A percentile compares a stretch with the other conserved stretches of the same genome.
Conservation (phyloP, 2,329 filamentous ascomycete species). For the Colletotrichum spinosum region DNA sequence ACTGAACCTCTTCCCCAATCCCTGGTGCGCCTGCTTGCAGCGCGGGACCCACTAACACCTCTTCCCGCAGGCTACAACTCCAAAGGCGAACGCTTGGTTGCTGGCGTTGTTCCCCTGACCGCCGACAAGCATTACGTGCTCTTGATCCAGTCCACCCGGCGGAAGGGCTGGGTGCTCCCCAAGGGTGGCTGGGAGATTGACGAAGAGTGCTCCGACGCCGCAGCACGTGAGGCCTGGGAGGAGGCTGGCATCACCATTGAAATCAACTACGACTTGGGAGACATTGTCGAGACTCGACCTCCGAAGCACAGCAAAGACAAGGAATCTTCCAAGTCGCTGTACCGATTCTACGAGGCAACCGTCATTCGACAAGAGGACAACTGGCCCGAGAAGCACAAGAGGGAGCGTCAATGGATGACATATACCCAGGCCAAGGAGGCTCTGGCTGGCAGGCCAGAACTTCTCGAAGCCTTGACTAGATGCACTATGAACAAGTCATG, state of each 20-base stretch:
- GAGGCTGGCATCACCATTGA: conserved; percentile 92
- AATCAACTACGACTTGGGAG: conserved; percentile 86
- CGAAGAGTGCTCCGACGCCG: conserved; percentile 85
- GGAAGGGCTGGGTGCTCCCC: conserved; percentile 94
- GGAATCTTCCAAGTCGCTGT: conserved; percentile 71
- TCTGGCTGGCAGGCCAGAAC: conserved; percentile 82
- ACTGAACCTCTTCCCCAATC: conserved; percentile 27
- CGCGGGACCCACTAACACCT: conserved; percentile 50
- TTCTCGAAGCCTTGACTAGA: conserved; percentile 86
- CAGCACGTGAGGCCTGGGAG: conserved; percentile 94
- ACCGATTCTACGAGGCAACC: conserved; percentile 88
- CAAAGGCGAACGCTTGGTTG: conserved; percentile 93
- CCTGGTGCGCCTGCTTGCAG: conserved; percentile 37
- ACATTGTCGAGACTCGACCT: conserved; percentile 85
- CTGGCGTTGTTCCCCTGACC: conserved; percentile 91
- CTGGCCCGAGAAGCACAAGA: conserved; percentile 96
- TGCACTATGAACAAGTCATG: conserved; percentile 70
- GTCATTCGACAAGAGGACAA: conserved; percentile 86
- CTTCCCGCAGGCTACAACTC: conserved; percentile 82
- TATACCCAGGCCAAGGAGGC: conserved; percentile 84
- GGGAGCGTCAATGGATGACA: conserved; percentile 89
- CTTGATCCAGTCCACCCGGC: conserved; percentile 90
- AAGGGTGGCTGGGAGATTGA: conserved; percentile 99
- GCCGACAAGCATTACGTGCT: conserved; percentile 88
- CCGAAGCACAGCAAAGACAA: conserved; percentile 75